Percentiles rank a stretch among this genome's conserved stretches.
These are phyloP conservation scores for Phytophthora agathidicida DNA, from an alignment of 352 stramenopile species.

Conservation along the genomic window DNA sequence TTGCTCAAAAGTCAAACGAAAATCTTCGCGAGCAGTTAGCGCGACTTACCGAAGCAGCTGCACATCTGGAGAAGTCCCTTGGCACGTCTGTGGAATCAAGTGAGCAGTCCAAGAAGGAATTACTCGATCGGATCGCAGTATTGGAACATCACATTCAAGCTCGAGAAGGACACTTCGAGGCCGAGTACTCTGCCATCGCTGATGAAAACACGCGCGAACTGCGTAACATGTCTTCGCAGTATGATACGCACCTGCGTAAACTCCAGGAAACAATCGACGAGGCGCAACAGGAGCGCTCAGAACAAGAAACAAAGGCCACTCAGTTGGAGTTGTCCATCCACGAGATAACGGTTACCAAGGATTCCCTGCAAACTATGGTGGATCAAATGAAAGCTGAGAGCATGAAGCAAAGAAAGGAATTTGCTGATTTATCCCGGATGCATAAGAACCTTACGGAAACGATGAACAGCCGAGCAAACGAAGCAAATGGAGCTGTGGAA, in stretches of 20 bases:
- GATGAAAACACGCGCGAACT: constrained; percentile 30
- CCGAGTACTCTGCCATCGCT: constrained; percentile 25
- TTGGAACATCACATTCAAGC: constrained; percentile 41
- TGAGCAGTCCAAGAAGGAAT: constrained; percentile 32
- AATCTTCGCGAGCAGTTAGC: constrained; percentile 29
- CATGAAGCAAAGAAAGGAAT: constrained; percentile 59
- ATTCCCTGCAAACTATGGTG: constrained; percentile 33
- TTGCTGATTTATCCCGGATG: constrained; percentile 67
- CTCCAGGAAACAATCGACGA: constrained; percentile 30
- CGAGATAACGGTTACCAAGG: constrained; percentile 30
- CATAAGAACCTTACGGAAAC: constrained; percentile 68
- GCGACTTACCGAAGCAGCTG: constrained; percentile 24
- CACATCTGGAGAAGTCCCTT: constrained; percentile 31
- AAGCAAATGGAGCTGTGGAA: constrained; percentile 36
- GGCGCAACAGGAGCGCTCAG: constrained; percentile 4
- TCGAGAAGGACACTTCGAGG: constrained; percentile 27
- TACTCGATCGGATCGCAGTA: constrained; percentile 33
- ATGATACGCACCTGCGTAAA: constrained; percentile 34
- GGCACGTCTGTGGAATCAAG: constrained; percentile 41
- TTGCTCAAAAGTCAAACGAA: constrained; percentile 20
- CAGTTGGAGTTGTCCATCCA: constrained; percentile 19
- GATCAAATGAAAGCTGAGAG: constrained; percentile 42
- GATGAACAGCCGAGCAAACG: constrained; percentile 34
- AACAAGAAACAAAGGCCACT: constrained; percentile 20
- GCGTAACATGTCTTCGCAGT: constrained; percentile 32